Evolutionary conservation across 2,329 filamentous ascomycete genomes (phyloP), one percentile per base, ranked within the genome.

Genomic region (Chrysosporium keratinophilum): DNA sequence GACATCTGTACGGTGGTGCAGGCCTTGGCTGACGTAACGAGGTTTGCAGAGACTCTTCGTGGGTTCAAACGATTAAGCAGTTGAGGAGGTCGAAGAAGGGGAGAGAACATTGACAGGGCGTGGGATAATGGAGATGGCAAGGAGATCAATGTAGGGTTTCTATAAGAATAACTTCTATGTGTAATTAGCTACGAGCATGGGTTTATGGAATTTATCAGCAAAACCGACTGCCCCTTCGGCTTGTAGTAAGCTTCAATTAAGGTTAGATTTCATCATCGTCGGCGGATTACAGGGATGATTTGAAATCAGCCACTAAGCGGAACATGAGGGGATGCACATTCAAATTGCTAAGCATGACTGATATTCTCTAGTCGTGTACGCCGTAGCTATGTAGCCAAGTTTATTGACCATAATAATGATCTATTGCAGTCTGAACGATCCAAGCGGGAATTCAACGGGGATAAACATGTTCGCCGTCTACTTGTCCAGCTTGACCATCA

Each of bases 401-500:
- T 12, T 40, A 15, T 49, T 19, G 35, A 31, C 17, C 46, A 49
- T 23, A 9, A 49, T 9, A 17, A 49, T 49, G 17, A 28, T 31
- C 5, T 49, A 40, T 40, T 5, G 15, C 23, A n/a, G 10, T 9
- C 23, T 31, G 15, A 20, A 50, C 34, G 12, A 6, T 6, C 46
- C 47, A 50, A 19, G 5, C 14, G 28, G 11, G 48, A 50, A 43
- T 43, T 40, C 35, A 49, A 17, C 31, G 2, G 10, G 1, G 15
- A n/a, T n/a, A n/a, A 12, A 23, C 14, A 11, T 12, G 20, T 37
- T n/a, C 35, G 37, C 20, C 12, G 14, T 49, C 43, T 56, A 55
- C 39, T 57, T 59, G 54, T 71, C 65, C 60, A 89, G 74, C 75
- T 84, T 91, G 60, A 95, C 82, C 82, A 91, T 95, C 64, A 97